Evolutionary conservation across 179 eudicot genomes (phyloP), one percentile per base, ranked within the genome.

Genomic region (Camellia oleifera): DNA sequence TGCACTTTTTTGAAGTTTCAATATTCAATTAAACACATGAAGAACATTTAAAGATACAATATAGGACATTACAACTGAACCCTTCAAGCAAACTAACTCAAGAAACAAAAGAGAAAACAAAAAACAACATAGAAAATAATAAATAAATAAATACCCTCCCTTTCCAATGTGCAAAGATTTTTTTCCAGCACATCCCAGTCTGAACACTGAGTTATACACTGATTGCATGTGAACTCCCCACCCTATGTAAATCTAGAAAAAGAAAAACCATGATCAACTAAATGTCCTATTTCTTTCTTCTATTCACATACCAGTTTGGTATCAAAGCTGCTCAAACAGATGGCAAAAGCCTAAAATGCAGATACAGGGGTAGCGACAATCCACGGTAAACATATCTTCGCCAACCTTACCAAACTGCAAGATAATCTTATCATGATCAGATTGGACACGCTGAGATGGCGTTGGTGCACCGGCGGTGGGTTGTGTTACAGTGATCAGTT

Each of bases 361-460:
- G 92, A 89, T 10, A 89, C 26, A 85, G 60, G 92, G 92, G 57
- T 87, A 89, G 64, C 92, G 86, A 81, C 85, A 89, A 76, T 89
- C 92, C 92, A 89, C 87, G 45, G 92, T 89, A 58, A 89, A 89
- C 92, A 89, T 87, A 64, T 89, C 92, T 78, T 87, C 87, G n/a
- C 90, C 88, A 11, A 89, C 90, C 81, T 89, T 87, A 26, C 92
- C 92, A 15, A 87, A 89, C 50, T 89, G 92, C 69, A 89, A 83
- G 18, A 89, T 85, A 66, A 89, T 80, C 81, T 89, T 89, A 42
- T 89, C 92, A 26, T 87, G 92, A 60, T 89, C 92, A 11, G 87
- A 79, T 0, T 82, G 85, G 44, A 79, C 74, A 0, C 77, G 61
- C 26, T 84, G 86, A 32, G 83, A 81, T 6, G 83, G 78, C 3